Conservation (phyloP, 1,284 basidiomycete species). For the Tranzscheliella williamsii region DNA sequence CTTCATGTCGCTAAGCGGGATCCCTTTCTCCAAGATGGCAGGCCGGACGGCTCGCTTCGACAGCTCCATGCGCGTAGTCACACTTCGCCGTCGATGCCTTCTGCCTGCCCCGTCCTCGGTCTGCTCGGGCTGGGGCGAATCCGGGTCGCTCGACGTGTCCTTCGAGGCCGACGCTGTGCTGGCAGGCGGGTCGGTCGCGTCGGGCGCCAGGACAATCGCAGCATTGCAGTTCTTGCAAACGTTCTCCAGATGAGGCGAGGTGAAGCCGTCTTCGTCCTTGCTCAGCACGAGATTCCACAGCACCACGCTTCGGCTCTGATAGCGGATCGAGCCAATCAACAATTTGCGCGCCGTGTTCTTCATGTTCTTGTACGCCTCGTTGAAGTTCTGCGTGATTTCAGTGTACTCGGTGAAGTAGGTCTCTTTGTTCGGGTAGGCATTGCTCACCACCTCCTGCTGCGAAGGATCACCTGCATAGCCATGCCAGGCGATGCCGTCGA, state of each 20-base stretch:
- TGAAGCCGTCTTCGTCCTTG: conserved; percentile 44
- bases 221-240: conserved; percentile 44
- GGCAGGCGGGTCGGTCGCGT: conserved; percentile 7
- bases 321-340: conserved; percentile 37
- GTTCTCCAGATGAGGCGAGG: conserved; percentile 32
- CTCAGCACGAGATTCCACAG: conserved; percentile 43
- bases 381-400: conserved; percentile 33
- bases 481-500: conserved; percentile 43
- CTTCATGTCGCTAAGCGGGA: conserved; percentile 4
- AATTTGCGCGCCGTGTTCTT: conserved; percentile 29
- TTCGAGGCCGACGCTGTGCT: not conserved
- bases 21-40: not conserved
- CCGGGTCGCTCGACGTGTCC: not conserved
- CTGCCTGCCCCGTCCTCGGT: not conserved
- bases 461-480: conserved; percentile 37
- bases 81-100: not conserved
- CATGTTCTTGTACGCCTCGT: conserved; percentile 49
- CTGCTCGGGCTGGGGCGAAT: not conserved
- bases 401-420: conserved; percentile 44
- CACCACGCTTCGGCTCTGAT: conserved; percentile 13
- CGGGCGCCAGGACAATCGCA: conserved; percentile 33
- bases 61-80: not conserved
- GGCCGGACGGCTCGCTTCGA: conserved; percentile 2
- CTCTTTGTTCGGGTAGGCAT: conserved; percentile 31
- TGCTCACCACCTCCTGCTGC: conserved; percentile 16